These are phyloP conservation scores for Panaeolus papilionaceus DNA, from an alignment of 768 basidiomycete species.

Conservation along the genomic window DNA sequence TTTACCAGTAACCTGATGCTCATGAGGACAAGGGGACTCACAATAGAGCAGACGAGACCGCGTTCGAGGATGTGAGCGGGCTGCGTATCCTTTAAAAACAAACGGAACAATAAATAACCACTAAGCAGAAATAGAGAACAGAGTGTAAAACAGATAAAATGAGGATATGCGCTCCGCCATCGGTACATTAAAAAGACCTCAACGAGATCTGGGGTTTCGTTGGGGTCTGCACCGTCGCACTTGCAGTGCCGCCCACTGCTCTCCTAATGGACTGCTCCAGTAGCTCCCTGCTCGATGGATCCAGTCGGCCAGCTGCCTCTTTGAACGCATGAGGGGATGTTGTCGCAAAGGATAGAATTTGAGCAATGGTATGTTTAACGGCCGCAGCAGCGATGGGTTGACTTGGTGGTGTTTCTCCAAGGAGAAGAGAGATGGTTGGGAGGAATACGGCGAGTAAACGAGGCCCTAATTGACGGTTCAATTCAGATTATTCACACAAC, in stretches of 20 bases:
- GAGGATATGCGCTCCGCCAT: no score
- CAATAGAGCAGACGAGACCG: no score
- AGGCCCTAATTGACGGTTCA: constrained; percentile 52
- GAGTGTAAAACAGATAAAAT: no score
- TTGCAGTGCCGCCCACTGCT: constrained; percentile 60
- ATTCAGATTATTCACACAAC: not conserved
- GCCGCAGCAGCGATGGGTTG: constrained; percentile 38
- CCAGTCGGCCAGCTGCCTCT: constrained; percentile 77
- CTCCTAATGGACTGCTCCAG: constrained; percentile 83
- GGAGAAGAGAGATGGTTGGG: constrained; percentile 75
- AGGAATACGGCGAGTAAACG: constrained; percentile 74
- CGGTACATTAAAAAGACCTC: constrained; percentile 59
- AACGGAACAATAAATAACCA: no score
- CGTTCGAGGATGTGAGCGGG: no score
- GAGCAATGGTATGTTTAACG: constrained; percentile 64
- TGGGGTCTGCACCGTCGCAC: constrained; percentile 35
- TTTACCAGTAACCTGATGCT: no score
- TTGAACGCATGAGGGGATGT: constrained; percentile 80
- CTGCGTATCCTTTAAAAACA: no score
- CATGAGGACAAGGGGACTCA: no score
- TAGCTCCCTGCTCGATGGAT: constrained; percentile 57
- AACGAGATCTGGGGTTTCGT: constrained; percentile 82
- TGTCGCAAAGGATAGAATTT: constrained; percentile 76
- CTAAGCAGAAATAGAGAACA: no score
- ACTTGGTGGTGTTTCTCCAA: constrained; percentile 57